Evolutionary conservation across 2,329 filamentous ascomycete genomes (phyloP).

Genomic region (Pseudogymnoascus destructans): DNA sequence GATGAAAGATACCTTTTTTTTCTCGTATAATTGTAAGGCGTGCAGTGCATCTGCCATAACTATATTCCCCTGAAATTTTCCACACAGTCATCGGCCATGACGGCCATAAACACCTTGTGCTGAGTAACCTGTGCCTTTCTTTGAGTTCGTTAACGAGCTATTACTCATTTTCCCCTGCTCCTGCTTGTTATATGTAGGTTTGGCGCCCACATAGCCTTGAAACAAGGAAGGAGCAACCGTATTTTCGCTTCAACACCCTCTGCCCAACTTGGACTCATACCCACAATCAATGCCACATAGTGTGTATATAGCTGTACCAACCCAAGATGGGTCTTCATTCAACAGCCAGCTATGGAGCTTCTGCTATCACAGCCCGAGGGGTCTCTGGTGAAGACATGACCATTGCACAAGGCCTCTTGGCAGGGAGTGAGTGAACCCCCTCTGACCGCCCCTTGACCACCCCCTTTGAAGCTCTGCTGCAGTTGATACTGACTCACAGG

Average conservation of each 20-base stretch:
- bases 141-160: not conserved
- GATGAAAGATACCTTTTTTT: slow-evolving; percentile 21
- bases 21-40: not conserved
- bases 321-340: not conserved
- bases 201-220: not conserved
- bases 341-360: not conserved
- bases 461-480: not conserved
- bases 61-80: not conserved
- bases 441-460: slow-evolving; percentile 1
- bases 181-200: slow-evolving; percentile 5
- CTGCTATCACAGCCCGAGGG: not conserved
- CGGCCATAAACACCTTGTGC: not conserved
- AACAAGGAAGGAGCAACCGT: not conserved
- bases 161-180: not conserved
- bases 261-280: not conserved
- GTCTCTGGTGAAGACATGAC: slow-evolving; percentile 15
- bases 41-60: not conserved
- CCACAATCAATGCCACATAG: not conserved
- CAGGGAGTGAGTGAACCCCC: slow-evolving; percentile 14
- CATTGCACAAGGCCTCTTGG: slow-evolving; percentile 20
- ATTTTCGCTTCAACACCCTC: slow-evolving; percentile 6
- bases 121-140: not conserved
- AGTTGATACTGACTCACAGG: not conserved
- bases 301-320: not conserved
- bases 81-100: not conserved